phyloP scores from a whole-genome alignment of 495 filamentous ascomycete genomes.

The Pseudevernia furfuracea region DNA sequence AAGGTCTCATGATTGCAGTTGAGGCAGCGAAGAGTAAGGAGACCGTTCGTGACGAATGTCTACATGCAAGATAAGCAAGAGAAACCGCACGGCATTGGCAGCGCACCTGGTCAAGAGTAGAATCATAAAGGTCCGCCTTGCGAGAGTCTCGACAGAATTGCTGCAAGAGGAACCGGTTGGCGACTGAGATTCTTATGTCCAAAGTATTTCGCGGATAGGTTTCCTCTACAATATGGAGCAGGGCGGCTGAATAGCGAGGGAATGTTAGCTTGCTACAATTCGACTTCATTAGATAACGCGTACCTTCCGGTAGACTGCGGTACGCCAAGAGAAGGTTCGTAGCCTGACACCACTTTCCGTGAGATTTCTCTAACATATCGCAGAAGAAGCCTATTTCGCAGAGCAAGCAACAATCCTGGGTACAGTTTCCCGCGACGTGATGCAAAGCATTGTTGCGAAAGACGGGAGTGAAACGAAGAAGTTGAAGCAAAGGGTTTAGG shows the following conservation, averaged over 20 bases:
- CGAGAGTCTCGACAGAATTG: slow-evolving; percentile 64
- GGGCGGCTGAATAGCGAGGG: slow-evolving; percentile 43
- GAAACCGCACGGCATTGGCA: no score
- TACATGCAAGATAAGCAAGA: slow-evolving; percentile 15
- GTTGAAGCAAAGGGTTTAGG: slow-evolving; percentile 84
- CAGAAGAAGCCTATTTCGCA: slow-evolving; percentile 95
- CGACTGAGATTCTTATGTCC: slow-evolving; percentile 64
- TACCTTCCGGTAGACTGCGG: slow-evolving; percentile 64
- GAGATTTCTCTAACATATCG: slow-evolving; percentile 94
- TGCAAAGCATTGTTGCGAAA: slow-evolving; percentile 85
- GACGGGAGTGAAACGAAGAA: slow-evolving; percentile 82
- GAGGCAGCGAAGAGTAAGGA: slow-evolving; percentile 64
- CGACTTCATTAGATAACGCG: slow-evolving; percentile 5
- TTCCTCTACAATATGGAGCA: slow-evolving; percentile 73
- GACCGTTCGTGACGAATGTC: slow-evolving; percentile 47
- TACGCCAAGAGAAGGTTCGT: slow-evolving; percentile 91
- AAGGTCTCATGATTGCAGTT: slow-evolving; percentile 73
- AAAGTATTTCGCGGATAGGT: slow-evolving; percentile 60
- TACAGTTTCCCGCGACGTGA: slow-evolving; percentile 77
- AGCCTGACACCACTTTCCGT: slow-evolving; percentile 90
- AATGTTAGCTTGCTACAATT: not conserved
- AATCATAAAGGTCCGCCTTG: slow-evolving; percentile 48
- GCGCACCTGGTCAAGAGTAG: slow-evolving; percentile 48
- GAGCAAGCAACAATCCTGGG: slow-evolving; percentile 72
- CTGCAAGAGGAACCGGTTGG: slow-evolving; percentile 69